Percentiles rank a stretch among this genome's conserved stretches.
These are phyloP conservation scores for Gentiana macrophylla DNA, from an alignment of 257 asterid species.

Conservation along the genomic window DNA sequence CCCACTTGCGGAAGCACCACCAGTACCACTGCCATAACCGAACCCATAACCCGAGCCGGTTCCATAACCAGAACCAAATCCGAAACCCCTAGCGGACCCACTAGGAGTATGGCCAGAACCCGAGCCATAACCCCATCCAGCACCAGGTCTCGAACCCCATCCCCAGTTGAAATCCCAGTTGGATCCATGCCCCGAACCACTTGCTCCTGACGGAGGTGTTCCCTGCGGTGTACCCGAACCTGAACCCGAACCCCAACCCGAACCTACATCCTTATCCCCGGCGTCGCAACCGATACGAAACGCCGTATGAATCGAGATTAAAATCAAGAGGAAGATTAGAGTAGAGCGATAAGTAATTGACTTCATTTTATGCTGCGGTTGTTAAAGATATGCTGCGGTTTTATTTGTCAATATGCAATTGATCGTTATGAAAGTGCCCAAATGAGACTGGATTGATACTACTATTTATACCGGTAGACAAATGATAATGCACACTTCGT, in stretches of 20 bases:
- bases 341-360: constrained; percentile 2
- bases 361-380: not conserved
- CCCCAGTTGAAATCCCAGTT: constrained; percentile 34
- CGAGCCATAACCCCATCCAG: constrained; percentile 38
- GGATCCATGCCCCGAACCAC: constrained; percentile 30
- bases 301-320: not conserved
- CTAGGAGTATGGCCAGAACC: constrained; percentile 31
- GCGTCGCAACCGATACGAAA: constrained; percentile 4
- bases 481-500: too few relatives aligned
- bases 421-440: too few relatives aligned
- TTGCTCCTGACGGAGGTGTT: constrained; percentile 10
- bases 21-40: constrained; percentile 23
- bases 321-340: constrained; percentile 1
- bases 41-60: constrained; percentile 23
- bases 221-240: too few relatives aligned
- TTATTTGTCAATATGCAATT: not conserved
- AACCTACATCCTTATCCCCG: constrained; percentile 8
- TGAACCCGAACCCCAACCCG: not conserved
- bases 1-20: constrained; percentile 17
- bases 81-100: constrained; percentile 22
- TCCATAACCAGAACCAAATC: constrained; percentile 28
- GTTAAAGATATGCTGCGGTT: not conserved
- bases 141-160: constrained; percentile 35
- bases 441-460: too few relatives aligned
- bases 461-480: too few relatives aligned